Conservation (phyloP, 805 yeast genomes). For the Yarrowia sp. region DNA sequence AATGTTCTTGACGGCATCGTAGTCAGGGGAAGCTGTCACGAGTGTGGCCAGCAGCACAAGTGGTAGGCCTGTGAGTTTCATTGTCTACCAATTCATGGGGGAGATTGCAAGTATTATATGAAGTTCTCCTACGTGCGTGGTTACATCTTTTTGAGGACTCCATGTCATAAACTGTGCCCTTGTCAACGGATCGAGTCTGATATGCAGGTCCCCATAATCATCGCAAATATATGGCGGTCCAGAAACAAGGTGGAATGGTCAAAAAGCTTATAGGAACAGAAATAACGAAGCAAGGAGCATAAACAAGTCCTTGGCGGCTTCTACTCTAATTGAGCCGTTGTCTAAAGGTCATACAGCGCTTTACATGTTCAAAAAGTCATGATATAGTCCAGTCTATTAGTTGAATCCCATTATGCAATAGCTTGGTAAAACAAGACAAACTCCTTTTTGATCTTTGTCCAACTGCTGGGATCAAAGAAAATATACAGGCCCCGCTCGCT, state of each 20-base stretch:
- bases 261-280: not conserved
- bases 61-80: constrained; percentile 1
- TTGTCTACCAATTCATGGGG: not conserved
- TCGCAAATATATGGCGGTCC: not conserved
- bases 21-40: constrained; percentile 4
- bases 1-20: constrained; percentile 12
- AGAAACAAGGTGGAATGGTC: too few species aligned
- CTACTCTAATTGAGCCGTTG: too few species aligned
- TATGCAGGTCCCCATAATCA: constrained; percentile 1
- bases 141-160: not conserved
- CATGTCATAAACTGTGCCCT: not conserved
- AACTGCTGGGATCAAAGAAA: constrained; percentile 90
- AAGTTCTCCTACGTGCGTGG: not conserved
- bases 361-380: not conserved
- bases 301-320: too few species aligned
- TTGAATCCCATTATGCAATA: constrained; percentile 44
- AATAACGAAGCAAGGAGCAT: not conserved
- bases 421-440: constrained; percentile 59
- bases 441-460: constrained; percentile 88
- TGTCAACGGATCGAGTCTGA: not conserved
- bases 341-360: too few species aligned
- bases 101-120: not conserved
- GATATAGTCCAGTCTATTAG: constrained; percentile 19
- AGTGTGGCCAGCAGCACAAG: constrained; percentile 12
- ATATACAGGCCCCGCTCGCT: constrained; percentile 92